Evolutionary conservation across 108 stramenopile genomes (phyloP).

Genomic region (Skeletonema tropicum): DNA sequence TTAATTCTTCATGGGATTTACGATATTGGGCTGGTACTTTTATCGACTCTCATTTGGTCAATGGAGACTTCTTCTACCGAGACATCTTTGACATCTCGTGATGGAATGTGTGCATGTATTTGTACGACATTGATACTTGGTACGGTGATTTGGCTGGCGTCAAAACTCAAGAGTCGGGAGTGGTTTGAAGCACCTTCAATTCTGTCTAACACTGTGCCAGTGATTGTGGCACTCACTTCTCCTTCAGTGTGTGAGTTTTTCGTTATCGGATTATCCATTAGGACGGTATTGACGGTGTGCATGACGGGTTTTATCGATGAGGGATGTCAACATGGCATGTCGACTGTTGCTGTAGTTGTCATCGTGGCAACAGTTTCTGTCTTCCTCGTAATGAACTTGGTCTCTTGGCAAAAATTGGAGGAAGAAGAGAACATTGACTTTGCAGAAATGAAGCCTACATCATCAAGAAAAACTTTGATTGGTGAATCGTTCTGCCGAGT

Average conservation of each 20-base stretch:
- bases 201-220: conserved; percentile 19
- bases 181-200: conserved; percentile 1
- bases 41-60: background rate
- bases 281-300: conserved; percentile 3
- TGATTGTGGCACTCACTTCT: conserved; percentile 31
- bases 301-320: background rate
- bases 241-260: conserved; percentile 26
- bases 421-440: background rate
- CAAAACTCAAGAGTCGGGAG: background rate
- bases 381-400: background rate
- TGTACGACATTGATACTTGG: conserved; percentile 14
- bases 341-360: background rate
- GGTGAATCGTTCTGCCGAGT: background rate
- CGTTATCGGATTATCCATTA: conserved; percentile 18
- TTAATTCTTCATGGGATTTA: background rate
- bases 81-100: background rate
- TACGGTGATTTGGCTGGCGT: background rate
- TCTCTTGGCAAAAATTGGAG: conserved; percentile 3
- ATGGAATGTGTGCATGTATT: background rate
- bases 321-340: background rate
- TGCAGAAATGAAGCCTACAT: background rate
- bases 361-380: background rate
- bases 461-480: background rate
- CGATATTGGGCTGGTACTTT: background rate
- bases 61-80: background rate